phyloP scores from a whole-genome alignment of 2,329 filamentous ascomycete genomes.

The Volutella citrinella region DNA sequence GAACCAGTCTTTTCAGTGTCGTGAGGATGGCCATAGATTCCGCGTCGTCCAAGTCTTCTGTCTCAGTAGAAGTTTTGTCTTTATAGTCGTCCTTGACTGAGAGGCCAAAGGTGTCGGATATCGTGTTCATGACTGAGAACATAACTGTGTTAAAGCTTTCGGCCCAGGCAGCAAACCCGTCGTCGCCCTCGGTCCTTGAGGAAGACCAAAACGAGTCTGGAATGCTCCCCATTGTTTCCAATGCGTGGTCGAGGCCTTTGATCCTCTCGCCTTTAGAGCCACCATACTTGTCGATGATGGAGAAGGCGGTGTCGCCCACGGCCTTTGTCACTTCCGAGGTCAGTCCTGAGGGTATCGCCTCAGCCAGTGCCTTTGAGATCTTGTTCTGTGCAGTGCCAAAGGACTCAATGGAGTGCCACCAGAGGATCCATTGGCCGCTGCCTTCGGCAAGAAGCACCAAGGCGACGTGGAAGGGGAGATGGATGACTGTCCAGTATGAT shows the following conservation, averaged over 20 bases:
- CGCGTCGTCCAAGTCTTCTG: neutral
- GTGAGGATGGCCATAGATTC: conserved; percentile 1
- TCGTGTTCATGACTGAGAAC: conserved; percentile 4
- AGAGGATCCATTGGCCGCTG: conserved; percentile 9
- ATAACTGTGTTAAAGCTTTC: neutral
- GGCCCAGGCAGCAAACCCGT: too few relatives aligned
- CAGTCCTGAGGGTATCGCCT: neutral
- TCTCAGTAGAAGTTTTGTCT: neutral
- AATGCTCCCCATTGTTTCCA: neutral
- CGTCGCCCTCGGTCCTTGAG: too few relatives aligned
- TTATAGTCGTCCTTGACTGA: conserved; percentile 3
- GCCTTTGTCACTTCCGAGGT: neutral
- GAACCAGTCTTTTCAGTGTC: conserved; percentile 3
- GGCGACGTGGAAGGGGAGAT: conserved; percentile 8
- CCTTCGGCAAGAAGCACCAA: conserved; percentile 9
- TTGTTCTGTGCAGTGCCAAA: conserved; percentile 2
- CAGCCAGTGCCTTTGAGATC: neutral
- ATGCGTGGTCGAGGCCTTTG: neutral
- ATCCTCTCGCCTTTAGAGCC: conserved; percentile 1
- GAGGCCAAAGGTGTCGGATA: conserved; percentile 6
- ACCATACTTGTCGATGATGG: conserved; percentile 2
- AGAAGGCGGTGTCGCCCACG: neutral
- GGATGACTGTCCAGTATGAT: conserved; percentile 8
- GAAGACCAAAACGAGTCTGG: conserved; percentile 7
- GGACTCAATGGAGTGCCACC: conserved; percentile 9